A percentile compares a stretch with the other conserved stretches of the same genome.
These are phyloP conservation scores for Schizosaccharomyces japonicus DNA, from an alignment of 805 yeast species.

Conservation along the genomic window DNA sequence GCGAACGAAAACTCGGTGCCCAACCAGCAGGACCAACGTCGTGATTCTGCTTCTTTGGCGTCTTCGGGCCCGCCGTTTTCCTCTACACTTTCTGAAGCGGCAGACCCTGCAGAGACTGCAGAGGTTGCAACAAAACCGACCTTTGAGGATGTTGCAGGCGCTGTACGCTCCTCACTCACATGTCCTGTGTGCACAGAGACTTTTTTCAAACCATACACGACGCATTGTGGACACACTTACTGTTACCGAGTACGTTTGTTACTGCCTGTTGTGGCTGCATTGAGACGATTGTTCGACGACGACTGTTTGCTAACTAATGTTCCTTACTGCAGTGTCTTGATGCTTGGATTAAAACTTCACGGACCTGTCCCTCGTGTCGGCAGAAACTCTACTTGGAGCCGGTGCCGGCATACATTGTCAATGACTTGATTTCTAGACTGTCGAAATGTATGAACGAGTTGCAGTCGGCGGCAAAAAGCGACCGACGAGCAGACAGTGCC, in stretches of 20 bases:
- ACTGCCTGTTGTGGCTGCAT: not conserved
- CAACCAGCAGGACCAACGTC: too few relatives aligned
- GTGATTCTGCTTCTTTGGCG: too few relatives aligned
- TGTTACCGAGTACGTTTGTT: not conserved
- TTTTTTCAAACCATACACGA: not conserved
- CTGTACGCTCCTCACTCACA: too few relatives aligned
- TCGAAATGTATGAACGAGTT: too few relatives aligned
- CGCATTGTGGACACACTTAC: not conserved
- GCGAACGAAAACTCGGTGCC: too few relatives aligned
- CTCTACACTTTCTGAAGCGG: too few relatives aligned
- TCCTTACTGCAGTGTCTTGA: not conserved
- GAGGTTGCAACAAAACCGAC: too few relatives aligned
- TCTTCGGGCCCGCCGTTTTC: too few relatives aligned
- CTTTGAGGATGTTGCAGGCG: too few relatives aligned
- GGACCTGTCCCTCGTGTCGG: not conserved
- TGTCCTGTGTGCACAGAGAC: slow-evolving; percentile 2
- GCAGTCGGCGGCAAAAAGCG: too few relatives aligned
- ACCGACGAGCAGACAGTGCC: not conserved
- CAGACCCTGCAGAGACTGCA: too few relatives aligned
- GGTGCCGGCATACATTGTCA: not conserved
- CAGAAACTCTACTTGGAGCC: not conserved
- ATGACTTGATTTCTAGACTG: slow-evolving; percentile 1
- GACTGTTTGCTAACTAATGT: not conserved
- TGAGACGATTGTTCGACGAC: not conserved
- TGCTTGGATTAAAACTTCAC: not conserved